These are phyloP conservation scores for Laguncularia racemosa DNA, from an alignment of 345 rosid genomes.

Conservation along the genomic window DNA sequence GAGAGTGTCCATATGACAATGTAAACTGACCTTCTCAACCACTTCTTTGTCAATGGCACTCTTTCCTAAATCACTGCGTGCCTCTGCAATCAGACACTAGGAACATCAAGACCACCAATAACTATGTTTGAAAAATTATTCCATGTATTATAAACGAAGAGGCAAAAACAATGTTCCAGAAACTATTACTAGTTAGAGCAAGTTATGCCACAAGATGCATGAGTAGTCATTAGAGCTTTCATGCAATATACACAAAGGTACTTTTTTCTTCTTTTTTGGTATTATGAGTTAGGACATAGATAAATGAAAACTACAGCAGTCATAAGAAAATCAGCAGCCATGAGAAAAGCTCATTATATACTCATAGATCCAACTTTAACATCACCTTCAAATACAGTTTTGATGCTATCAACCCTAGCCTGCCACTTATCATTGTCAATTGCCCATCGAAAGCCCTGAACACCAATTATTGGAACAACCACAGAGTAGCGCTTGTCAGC, in stretches of 20 bases:
- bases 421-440: constrained; percentile 68
- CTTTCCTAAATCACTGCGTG: constrained; percentile 54
- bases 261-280: too few species aligned
- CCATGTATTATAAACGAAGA: too few species aligned
- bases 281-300: too few species aligned
- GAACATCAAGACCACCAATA: neutral
- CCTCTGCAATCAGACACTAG: constrained; percentile 33
- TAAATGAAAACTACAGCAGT: too few species aligned
- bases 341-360: too few species aligned
- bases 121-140: too few species aligned
- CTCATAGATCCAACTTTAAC: neutral
- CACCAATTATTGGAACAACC: constrained; percentile 65
- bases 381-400: constrained; percentile 70
- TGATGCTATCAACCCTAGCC: constrained; percentile 62
- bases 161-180: too few species aligned
- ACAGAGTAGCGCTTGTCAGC: constrained; percentile 60
- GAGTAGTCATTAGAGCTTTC: too few species aligned
- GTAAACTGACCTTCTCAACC: constrained; percentile 50
- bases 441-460: constrained; percentile 89
- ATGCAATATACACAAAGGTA: too few species aligned
- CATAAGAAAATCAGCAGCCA: too few species aligned
- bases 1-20: neutral
- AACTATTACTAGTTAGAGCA: too few species aligned
- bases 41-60: constrained; percentile 53
- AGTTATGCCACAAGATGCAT: too few species aligned